Evolutionary conservation across 179 eudicot genomes (phyloP).

Genomic region (Camellia oleifera): DNA sequence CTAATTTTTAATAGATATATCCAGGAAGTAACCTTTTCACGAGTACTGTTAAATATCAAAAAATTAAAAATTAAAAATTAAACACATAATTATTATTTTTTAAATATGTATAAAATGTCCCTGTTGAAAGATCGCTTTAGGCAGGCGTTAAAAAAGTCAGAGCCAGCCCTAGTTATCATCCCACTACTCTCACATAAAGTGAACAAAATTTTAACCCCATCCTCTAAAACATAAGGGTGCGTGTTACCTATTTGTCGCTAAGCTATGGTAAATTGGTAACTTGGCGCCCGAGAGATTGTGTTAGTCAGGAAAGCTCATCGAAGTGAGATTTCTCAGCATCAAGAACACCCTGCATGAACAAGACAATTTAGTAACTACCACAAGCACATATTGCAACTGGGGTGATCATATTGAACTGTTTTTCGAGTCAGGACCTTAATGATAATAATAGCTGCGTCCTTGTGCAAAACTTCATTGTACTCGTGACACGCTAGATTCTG

Average conservation of each 20-base stretch:
- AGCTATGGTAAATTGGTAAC: background rate
- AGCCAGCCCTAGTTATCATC: too few species aligned
- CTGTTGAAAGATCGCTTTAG: too few species aligned
- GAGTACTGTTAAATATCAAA: too few species aligned
- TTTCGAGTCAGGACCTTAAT: constrained; percentile 54
- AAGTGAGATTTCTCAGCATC: constrained; percentile 52
- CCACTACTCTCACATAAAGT: background rate
- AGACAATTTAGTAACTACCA: background rate
- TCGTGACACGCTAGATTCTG: constrained; percentile 79
- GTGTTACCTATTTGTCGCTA: background rate
- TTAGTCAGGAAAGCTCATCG: constrained; percentile 14
- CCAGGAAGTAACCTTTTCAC: too few species aligned
- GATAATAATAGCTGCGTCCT: constrained; percentile 84
- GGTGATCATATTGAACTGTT: background rate
- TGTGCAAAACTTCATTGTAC: constrained; percentile 90
- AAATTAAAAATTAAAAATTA: too few species aligned
- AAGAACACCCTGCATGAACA: constrained; percentile 60
- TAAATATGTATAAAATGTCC: too few species aligned
- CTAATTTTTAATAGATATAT: too few species aligned
- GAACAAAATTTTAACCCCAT: background rate
- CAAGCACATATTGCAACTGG: background rate
- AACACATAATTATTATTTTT: too few species aligned
- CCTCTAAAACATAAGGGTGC: background rate
- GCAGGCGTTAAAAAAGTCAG: too few species aligned
- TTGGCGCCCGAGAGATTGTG: background rate